Percentiles rank a stretch among this genome's conserved stretches.
phyloP scores from a whole-genome alignment of 2,329 filamentous ascomycete species.

The Xylariaceae sp. region DNA sequence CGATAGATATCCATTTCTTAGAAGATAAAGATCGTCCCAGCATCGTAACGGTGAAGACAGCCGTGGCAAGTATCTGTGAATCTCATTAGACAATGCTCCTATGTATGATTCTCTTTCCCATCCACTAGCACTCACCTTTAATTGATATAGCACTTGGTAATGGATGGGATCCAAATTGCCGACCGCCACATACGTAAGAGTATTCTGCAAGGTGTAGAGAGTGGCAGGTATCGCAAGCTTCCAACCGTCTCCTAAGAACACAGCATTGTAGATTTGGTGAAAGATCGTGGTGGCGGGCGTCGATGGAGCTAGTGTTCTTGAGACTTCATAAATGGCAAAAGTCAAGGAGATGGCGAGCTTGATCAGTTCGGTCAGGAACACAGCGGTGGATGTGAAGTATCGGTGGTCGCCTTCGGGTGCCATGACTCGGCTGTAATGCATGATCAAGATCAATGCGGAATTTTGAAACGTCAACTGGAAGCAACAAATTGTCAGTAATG shows the following conservation, averaged over 20 bases:
- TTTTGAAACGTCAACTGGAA: slow-evolving; percentile 73
- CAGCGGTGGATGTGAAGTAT: slow-evolving; percentile 90
- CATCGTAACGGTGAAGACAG: slow-evolving; percentile 78
- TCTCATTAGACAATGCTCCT: neutral
- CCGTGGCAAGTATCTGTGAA: slow-evolving; percentile 73
- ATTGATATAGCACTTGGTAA: slow-evolving; percentile 89
- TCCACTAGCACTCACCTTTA: slow-evolving; percentile 57
- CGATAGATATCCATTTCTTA: slow-evolving; percentile 75
- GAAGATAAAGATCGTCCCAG: slow-evolving; percentile 66
- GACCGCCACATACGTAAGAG: slow-evolving; percentile 87
- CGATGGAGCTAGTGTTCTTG: slow-evolving; percentile 69
- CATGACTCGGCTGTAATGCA: slow-evolving; percentile 96
- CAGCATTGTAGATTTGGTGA: slow-evolving; percentile 70
- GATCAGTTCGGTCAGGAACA: slow-evolving; percentile 88
- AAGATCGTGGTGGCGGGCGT: slow-evolving; percentile 78
- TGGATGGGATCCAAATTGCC: slow-evolving; percentile 89
- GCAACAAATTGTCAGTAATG: slow-evolving; percentile 12
- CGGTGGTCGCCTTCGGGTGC: slow-evolving; percentile 76
- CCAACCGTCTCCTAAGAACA: slow-evolving; percentile 91
- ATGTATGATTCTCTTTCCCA: neutral
- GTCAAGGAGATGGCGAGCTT: slow-evolving; percentile 84
- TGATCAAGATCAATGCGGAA: slow-evolving; percentile 73
- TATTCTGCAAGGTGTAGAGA: slow-evolving; percentile 88
- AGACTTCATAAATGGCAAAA: slow-evolving; percentile 84
- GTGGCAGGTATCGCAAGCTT: slow-evolving; percentile 85